Base-by-base conservation (phyloP, 108 stramenopile species). In the Nitzschia palea region DNA sequence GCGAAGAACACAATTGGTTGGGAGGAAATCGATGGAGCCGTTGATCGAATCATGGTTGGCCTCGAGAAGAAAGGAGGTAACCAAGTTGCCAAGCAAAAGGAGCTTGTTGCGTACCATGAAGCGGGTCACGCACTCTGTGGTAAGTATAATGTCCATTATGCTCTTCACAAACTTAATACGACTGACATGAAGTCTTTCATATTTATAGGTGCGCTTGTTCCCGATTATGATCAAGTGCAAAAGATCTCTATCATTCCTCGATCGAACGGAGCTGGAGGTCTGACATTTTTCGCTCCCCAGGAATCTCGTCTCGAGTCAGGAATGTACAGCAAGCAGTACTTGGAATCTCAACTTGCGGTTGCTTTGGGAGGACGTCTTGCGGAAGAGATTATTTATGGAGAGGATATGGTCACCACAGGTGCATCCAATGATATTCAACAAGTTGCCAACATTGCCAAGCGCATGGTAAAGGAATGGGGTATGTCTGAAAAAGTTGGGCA, bases 391-490 rank as follows among this genome's bases (percentile, higher is more conserved):
- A 89, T 98, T 33, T 98, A 89, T 67, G 97, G 98, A 9, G 86
- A 95, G 53, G 96, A 97, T 64, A 63, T 88, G 56, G 95, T 98
- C 34, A 99, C 98, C 3, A 97, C 96, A 26, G 98, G 98, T 57
- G 97, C 98, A 5, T 94, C 95, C 47, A 96, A 96, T 60, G 98
- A 99, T 82, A 84, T 99, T 51, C 89, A 97, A 67, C 95, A 98
- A 59, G 97, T 96, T 55, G 85, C 96, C 6, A 90, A 83, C 66
- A 90, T 90, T 68, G 97, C 96, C 27, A 95, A 95, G 80, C 82
- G 89, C 56, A 98, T 99, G 97, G 94, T 98, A 48, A 82, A 87
- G 47, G 89, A 97, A 65, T 99, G 90, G 80, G 98, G 98, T 55
- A 98, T 99, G 97, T 91, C 88, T 74, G 86, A 91, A 55, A 74